These are phyloP conservation scores for Hypomyces perniciosus DNA, from an alignment of 2,329 filamentous ascomycete species.

Conservation along the genomic window DNA sequence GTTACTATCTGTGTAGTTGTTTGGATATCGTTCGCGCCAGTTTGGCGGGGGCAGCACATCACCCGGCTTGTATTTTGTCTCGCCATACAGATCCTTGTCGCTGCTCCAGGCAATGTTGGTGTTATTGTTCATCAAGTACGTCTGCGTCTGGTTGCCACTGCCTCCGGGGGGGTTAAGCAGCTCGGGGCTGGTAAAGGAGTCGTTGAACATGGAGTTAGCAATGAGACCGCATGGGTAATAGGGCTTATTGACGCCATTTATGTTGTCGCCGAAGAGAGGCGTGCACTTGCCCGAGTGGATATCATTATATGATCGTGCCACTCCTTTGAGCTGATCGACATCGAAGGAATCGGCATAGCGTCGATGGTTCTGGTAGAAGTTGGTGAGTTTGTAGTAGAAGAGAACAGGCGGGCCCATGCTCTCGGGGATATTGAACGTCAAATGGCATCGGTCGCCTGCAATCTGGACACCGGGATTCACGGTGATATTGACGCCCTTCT, in stretches of 20 bases:
- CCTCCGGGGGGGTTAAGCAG: slow-evolving; percentile 44
- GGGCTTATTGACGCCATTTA: slow-evolving; percentile 49
- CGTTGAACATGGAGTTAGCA: slow-evolving; percentile 96
- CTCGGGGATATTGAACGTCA: slow-evolving; percentile 76
- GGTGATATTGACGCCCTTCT: slow-evolving; percentile 34
- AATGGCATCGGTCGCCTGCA: slow-evolving; percentile 54
- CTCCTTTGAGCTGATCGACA: slow-evolving; percentile 71
- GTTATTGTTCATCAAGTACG: slow-evolving; percentile 71
- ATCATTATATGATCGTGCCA: slow-evolving; percentile 50
- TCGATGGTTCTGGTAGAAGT: slow-evolving; percentile 98
- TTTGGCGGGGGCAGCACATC: slow-evolving; percentile 79
- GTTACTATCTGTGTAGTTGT: slow-evolving; percentile 59
- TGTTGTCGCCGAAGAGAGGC: slow-evolving; percentile 54
- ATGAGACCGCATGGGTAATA: slow-evolving; percentile 96
- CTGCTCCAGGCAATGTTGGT: slow-evolving; percentile 78
- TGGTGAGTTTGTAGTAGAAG: slow-evolving; percentile 91
- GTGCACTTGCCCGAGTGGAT: slow-evolving; percentile 68
- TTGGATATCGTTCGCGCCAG: slow-evolving; percentile 66
- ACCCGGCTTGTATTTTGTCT: slow-evolving; percentile 56
- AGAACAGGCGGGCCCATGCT: slow-evolving; percentile 75
- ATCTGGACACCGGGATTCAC: slow-evolving; percentile 32
- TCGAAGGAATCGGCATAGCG: slow-evolving; percentile 91
- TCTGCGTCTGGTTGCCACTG: slow-evolving; percentile 30
- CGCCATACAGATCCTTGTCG: slow-evolving; percentile 73
- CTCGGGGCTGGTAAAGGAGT: slow-evolving; percentile 67